phyloP scores from a whole-genome alignment of 495 filamentous ascomycete species.

The Lasiosphaeris hirsuta region DNA sequence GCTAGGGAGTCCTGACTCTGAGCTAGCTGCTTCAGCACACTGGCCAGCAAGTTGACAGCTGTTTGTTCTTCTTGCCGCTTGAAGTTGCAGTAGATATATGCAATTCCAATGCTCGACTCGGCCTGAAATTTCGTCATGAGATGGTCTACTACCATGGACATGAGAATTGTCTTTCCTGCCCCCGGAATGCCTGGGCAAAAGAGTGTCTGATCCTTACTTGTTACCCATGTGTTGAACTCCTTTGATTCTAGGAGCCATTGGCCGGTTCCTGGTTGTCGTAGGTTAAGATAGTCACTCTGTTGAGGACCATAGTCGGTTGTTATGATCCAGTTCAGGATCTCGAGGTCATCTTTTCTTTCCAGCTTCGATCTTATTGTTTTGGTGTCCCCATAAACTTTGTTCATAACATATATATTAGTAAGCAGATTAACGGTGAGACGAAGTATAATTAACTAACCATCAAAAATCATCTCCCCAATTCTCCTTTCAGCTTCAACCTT shows the following conservation, averaged over 20 bases:
- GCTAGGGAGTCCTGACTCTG: conserved; percentile 9
- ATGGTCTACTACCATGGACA: conserved; percentile 35
- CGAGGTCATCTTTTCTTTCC: not conserved
- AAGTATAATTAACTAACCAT: conserved; percentile 2
- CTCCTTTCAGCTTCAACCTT: conserved; percentile 35
- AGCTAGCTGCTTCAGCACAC: conserved; percentile 40
- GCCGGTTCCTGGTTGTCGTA: conserved; percentile 33
- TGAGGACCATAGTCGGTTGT: conserved; percentile 20
- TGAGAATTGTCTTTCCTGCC: conserved; percentile 34
- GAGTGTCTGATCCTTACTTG: conserved; percentile 21
- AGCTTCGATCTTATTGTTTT: too few relatives aligned
- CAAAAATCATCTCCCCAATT: conserved; percentile 29
- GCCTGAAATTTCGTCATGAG: conserved; percentile 20
- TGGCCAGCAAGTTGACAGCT: conserved; percentile 20
- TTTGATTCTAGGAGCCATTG: conserved; percentile 37
- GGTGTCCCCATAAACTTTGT: too few relatives aligned
- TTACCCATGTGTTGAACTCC: conserved; percentile 33
- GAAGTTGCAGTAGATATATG: conserved; percentile 47
- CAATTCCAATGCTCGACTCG: conserved; percentile 29
- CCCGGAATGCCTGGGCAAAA: too few relatives aligned
- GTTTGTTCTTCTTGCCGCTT: conserved; percentile 27
- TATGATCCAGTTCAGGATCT: conserved; percentile 7
- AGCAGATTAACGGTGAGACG: not conserved
- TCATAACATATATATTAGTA: not conserved
- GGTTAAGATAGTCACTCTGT: conserved; percentile 11